A percentile compares a stretch with the other conserved stretches of the same genome.
Conservation (phyloP, 2,329 filamentous ascomycete species). For the Colletotrichum sp. region DNA sequence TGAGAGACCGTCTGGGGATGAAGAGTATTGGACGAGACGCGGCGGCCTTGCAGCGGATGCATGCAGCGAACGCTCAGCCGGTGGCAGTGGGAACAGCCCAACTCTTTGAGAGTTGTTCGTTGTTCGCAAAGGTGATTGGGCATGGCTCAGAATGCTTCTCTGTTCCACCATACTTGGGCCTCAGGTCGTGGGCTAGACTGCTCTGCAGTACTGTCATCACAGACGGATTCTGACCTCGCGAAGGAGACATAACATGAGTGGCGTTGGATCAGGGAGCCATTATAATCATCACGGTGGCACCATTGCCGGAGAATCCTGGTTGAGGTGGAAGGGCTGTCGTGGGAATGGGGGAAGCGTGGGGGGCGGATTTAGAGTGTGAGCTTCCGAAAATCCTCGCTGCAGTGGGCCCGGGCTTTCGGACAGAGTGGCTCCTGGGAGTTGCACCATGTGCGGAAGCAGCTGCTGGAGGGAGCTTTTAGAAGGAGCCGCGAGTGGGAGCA, state of each 20-base stretch:
- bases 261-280: not conserved
- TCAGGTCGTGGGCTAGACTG: not conserved
- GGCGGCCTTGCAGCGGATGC: not conserved
- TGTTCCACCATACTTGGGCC: not conserved
- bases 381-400: not conserved
- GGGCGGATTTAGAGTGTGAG: not conserved
- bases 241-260: not conserved
- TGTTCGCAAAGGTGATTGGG: not conserved
- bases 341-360: not conserved
- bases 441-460: not conserved
- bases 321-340: not conserved
- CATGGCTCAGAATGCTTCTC: not conserved
- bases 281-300: not conserved
- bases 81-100: not conserved
- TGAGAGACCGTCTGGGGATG: not conserved
- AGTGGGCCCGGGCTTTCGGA: not conserved
- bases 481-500: too few species aligned
- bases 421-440: not conserved
- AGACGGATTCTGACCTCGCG: not conserved
- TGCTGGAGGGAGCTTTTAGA: too few species aligned
- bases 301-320: not conserved
- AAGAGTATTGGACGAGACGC: not conserved
- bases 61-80: not conserved
- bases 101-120: not conserved
- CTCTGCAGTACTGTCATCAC: not conserved